Evolutionary conservation across 495 filamentous ascomycete species (phyloP).

Genomic region (Choiromyces venosus): DNA sequence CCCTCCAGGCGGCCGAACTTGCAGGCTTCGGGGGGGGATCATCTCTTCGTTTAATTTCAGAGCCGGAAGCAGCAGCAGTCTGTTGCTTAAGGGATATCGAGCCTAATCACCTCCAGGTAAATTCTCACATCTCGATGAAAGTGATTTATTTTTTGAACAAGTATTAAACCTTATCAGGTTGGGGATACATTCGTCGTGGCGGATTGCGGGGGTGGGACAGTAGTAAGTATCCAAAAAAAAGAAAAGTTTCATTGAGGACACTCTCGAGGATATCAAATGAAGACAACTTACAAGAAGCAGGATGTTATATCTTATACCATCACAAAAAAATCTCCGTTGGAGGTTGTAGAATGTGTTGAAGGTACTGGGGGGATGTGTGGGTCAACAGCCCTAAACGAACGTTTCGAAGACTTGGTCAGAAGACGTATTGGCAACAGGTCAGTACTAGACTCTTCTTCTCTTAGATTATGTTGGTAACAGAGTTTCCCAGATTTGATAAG

Average conservation of each 20-base stretch:
- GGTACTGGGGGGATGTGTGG: slow-evolving; percentile 22
- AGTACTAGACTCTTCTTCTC: background rate
- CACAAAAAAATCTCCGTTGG: slow-evolving; percentile 42
- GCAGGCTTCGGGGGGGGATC: slow-evolving; percentile 15
- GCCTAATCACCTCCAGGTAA: slow-evolving; percentile 12
- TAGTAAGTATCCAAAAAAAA: slow-evolving; percentile 13
- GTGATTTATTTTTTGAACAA: slow-evolving; percentile 42
- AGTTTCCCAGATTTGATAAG: slow-evolving; percentile 15
- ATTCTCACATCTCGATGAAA: slow-evolving; percentile 11
- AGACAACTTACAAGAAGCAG: background rate
- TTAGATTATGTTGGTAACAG: background rate
- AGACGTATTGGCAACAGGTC: slow-evolving; percentile 19
- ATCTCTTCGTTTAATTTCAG: slow-evolving; percentile 16
- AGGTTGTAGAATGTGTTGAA: slow-evolving; percentile 16
- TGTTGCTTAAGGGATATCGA: slow-evolving; percentile 20
- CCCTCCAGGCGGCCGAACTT: slow-evolving; percentile 19
- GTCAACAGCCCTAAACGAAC: slow-evolving; percentile 21
- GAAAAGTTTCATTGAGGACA: no score
- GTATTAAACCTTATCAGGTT: slow-evolving; percentile 7
- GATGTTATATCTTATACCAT: slow-evolving; percentile 51
- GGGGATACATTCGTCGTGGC: slow-evolving; percentile 23
- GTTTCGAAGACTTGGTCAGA: slow-evolving; percentile 28
- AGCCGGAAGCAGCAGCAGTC: slow-evolving; percentile 26
- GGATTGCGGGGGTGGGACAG: slow-evolving; percentile 27
- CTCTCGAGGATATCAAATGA: no score